phyloP scores from a whole-genome alignment of 2,329 filamentous ascomycete genomes.

The Ampelomyces quisqualis region DNA sequence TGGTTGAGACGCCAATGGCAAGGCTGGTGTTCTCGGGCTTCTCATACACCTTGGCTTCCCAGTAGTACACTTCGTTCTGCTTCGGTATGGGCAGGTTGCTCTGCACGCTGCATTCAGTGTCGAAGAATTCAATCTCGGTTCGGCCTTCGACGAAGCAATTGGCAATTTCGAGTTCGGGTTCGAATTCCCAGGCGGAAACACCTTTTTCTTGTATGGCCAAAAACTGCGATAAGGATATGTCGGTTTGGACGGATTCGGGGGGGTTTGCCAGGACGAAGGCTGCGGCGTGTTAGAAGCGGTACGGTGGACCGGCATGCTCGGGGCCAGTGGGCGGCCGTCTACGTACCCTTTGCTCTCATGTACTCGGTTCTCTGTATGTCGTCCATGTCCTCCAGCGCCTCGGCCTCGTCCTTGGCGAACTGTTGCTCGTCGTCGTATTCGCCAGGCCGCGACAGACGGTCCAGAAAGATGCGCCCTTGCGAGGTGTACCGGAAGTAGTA shows the following conservation, averaged over 20 bases:
- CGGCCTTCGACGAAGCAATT: slow-evolving; percentile 97
- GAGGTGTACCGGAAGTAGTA: slow-evolving; percentile 93
- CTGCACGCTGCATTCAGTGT: slow-evolving; percentile 95
- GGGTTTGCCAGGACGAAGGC: slow-evolving; percentile 93
- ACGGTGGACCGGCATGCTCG: too few relatives aligned
- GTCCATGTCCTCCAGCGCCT: slow-evolving; percentile 93
- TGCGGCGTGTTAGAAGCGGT: slow-evolving; percentile 48
- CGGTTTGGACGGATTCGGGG: slow-evolving; percentile 90
- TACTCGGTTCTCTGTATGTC: slow-evolving; percentile 90
- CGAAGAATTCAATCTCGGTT: slow-evolving; percentile 98
- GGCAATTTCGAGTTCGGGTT: slow-evolving; percentile 96
- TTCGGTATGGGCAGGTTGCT: slow-evolving; percentile 96
- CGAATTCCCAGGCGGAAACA: slow-evolving; percentile 99
- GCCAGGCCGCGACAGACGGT: slow-evolving; percentile 87
- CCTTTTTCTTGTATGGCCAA: slow-evolving; percentile 98
- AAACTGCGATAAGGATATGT: slow-evolving; percentile 96
- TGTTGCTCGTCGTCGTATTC: slow-evolving; percentile 98
- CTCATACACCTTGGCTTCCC: slow-evolving; percentile 98
- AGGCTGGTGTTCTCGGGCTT: slow-evolving; percentile 87
- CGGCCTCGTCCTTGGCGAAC: slow-evolving; percentile 88
- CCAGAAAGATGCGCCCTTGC: slow-evolving; percentile 85
- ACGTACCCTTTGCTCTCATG: slow-evolving; percentile 84
- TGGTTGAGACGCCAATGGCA: slow-evolving; percentile 92
- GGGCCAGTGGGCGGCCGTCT: neutral
- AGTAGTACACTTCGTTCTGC: slow-evolving; percentile 99